Evolutionary conservation across 2,329 filamentous ascomycete species (phyloP), one percentile per base, ranked within the genome.

Genomic region (Seiridium cupressi): DNA sequence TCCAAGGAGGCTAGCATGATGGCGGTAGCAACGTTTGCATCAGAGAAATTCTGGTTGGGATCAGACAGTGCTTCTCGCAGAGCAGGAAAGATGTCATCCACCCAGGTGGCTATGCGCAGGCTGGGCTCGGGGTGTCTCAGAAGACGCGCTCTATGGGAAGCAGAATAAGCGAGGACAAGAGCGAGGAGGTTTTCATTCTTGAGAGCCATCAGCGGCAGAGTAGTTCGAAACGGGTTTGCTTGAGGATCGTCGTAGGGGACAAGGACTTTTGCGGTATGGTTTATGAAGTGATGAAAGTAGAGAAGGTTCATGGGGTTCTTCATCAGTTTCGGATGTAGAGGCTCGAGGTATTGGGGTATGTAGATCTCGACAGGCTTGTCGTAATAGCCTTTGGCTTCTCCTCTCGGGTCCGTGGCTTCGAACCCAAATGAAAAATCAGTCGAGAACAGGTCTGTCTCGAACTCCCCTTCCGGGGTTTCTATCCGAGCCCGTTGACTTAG

Each of bases 1-100:
- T 95, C 91, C 26, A 95, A 79, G 1, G 91, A 93, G 0, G 91
- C 86, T 51, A 96, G 83, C 89, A 95, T 93, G 63, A 96, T 93
- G 6, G 91, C 89, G 0, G 91, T 92, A 0, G 91, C 91, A 3
- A 96, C 80, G 58, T 89, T 91, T 13, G 86, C 85, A 65, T 92
- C 88, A 1, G 89, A 89, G 9, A 92, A 86, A 46, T 86, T 84
- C 62, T 84, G 80, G 44, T 81, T 79, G 0, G 83, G 81, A 58
- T 87, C 82, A 61, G 83, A 80, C 31, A 95, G 79, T 1, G 90
- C 87, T 62, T 84, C 76, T 35, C 90, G 85, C 26, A 96, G 81
- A 13, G 86, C 85, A 0, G 90, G 90, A 63, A 91, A 89, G n/a
- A 91, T 90, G 65, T 92, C 86, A 68, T 89, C 83, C 34, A 95